Conservation (phyloP, 2,329 filamentous ascomycete species). For the Cladosporium sphaerospermum region DNA sequence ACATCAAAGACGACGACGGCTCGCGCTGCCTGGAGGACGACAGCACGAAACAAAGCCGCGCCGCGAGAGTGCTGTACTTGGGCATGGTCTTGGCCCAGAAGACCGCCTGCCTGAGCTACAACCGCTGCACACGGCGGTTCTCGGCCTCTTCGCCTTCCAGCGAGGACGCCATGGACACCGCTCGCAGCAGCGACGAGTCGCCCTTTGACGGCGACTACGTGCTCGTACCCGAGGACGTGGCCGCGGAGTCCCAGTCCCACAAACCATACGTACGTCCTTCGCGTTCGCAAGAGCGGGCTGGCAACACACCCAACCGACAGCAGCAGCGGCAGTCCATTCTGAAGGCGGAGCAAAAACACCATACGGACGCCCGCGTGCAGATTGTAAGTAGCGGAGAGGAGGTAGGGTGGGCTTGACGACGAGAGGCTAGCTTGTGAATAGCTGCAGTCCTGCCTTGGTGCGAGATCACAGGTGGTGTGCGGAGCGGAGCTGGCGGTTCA, state of each 20-base stretch:
- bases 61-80: conserved; percentile 12
- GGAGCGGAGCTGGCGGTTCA: no score
- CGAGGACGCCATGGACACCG: background rate
- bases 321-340: background rate
- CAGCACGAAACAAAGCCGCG: conserved; percentile 44
- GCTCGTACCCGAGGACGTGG: background rate
- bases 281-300: background rate
- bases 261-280: background rate
- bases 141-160: background rate
- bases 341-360: background rate
- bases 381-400: no score
- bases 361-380: no score
- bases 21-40: conserved; percentile 56
- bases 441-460: no score
- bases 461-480: no score
- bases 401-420: no score
- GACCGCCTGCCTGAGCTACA: conserved; percentile 9
- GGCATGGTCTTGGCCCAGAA: conserved; percentile 6
- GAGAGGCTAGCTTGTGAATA: no score
- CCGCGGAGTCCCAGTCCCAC: background rate
- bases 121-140: conserved; percentile 6
- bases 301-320: background rate
- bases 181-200: background rate
- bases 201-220: conserved; percentile 10
- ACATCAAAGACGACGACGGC: conserved; percentile 60